phyloP scores from a whole-genome alignment of 202 grass and related monocot genomes.

The Panicum hallii region DNA sequence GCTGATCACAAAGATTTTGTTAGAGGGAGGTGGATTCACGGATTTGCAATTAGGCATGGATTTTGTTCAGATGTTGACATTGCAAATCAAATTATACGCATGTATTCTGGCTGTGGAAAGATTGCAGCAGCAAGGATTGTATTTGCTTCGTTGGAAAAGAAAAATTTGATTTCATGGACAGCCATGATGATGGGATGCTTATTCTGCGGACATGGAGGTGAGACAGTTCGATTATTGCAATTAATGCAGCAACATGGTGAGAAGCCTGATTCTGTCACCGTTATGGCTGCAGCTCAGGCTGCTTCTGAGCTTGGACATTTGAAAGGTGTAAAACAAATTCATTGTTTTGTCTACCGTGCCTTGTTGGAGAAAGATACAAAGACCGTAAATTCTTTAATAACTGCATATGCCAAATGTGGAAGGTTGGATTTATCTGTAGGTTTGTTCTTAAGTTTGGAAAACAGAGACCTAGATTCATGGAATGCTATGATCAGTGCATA shows the following conservation, averaged over 20 bases:
- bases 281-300: conserved; percentile 55
- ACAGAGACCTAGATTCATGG: conserved; percentile 61
- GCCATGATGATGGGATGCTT: conserved; percentile 65
- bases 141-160: conserved; percentile 58
- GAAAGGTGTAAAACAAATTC: conserved; percentile 56
- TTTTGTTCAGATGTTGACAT: conserved; percentile 58
- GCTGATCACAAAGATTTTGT: conserved; percentile 50
- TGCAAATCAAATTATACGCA: conserved; percentile 59
- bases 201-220: conserved; percentile 48
- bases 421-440: conserved; percentile 52
- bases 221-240: conserved; percentile 44
- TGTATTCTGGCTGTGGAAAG: conserved; percentile 57
- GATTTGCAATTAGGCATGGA: conserved; percentile 50
- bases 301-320: conserved; percentile 58
- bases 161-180: conserved; percentile 75
- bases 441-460: conserved; percentile 53
- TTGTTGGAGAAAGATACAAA: conserved; percentile 53
- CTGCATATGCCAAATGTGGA: conserved; percentile 71
- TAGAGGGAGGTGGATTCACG: conserved; percentile 60
- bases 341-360: conserved; percentile 54
- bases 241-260: conserved; percentile 50
- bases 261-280: conserved; percentile 52
- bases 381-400: conserved; percentile 59
- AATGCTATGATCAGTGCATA: conserved; percentile 72
- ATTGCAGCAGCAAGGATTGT: conserved; percentile 39